Evolutionary conservation across 306 rosid species (phyloP).

Genomic region (Senna siamea): DNA sequence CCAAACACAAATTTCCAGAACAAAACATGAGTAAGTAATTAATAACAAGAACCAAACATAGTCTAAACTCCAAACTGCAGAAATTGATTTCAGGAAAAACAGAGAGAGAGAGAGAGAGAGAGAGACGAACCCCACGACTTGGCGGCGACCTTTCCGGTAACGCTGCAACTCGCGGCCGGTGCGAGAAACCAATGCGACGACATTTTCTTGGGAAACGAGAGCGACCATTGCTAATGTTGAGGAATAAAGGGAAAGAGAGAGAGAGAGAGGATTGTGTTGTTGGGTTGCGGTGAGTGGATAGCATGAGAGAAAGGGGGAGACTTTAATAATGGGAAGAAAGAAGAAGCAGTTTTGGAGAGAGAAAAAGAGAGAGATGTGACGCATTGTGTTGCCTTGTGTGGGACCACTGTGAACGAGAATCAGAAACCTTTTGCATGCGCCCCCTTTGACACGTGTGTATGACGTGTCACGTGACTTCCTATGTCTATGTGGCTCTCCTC

Average conservation of each 20-base stretch:
- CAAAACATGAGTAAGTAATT: too few relatives aligned
- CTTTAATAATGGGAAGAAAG: constrained; percentile 36
- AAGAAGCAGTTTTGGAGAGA: neutral
- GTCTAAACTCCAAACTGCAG: too few relatives aligned
- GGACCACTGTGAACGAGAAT: constrained; percentile 1
- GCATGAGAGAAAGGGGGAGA: neutral
- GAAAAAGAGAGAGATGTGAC: neutral
- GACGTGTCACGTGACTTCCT: constrained; percentile 41
- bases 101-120: neutral
- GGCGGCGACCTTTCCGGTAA: constrained; percentile 79
- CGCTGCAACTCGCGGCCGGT: constrained; percentile 87
- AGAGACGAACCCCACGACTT: constrained; percentile 79
- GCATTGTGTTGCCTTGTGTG: neutral
- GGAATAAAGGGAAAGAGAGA: neutral
- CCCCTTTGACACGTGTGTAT: constrained; percentile 37
- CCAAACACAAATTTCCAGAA: too few relatives aligned
- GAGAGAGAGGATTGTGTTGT: too few relatives aligned
- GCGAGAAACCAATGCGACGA: constrained; percentile 79
- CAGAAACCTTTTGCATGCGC: neutral
- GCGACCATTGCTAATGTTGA: constrained; percentile 46
- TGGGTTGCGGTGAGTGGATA: constrained; percentile 43
- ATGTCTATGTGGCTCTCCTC: constrained; percentile 43
- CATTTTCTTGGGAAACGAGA: constrained; percentile 58
- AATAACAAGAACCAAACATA: too few relatives aligned
- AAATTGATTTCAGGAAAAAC: too few relatives aligned